phyloP scores from a whole-genome alignment of 768 basidiomycete species.

The Amanita phalloides region DNA sequence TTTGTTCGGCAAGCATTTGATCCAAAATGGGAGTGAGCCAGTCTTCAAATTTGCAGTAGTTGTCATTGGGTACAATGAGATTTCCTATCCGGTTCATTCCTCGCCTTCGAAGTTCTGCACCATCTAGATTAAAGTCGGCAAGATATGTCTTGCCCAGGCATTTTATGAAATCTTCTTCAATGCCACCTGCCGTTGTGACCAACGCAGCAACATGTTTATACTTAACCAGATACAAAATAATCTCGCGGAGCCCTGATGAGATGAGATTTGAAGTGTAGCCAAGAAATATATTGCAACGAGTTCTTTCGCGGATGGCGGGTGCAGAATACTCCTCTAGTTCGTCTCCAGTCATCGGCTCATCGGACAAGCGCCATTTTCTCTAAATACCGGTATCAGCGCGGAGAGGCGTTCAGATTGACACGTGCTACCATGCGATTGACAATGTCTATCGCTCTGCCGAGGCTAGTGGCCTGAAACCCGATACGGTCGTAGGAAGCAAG shows the following conservation, averaged over 20 bases:
- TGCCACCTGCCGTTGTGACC: constrained; percentile 96
- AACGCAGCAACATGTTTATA: constrained; percentile 82
- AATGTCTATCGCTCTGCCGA: constrained; percentile 81
- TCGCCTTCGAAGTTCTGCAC: constrained; percentile 71
- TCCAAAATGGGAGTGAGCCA: constrained; percentile 97
- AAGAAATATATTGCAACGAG: constrained; percentile 82
- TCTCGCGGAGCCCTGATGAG: constrained; percentile 91
- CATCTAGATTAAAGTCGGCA: constrained; percentile 87
- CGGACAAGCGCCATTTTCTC: constrained; percentile 84
- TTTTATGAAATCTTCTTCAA: constrained; percentile 99
- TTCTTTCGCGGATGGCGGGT: constrained; percentile 52
- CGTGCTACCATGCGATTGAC: constrained; percentile 81
- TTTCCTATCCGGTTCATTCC: constrained; percentile 99
- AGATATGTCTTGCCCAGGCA: constrained; percentile 96
- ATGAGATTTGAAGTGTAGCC: constrained; percentile 99
- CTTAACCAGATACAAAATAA: constrained; percentile 87
- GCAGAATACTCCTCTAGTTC: constrained; percentile 58
- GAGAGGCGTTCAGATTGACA: neutral
- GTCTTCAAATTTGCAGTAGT: constrained; percentile 99
- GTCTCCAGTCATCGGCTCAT: constrained; percentile 64
- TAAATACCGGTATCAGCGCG: constrained; percentile 18
- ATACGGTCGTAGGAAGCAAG: constrained; percentile 78
- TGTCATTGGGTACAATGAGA: constrained; percentile 92
- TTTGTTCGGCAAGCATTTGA: constrained; percentile 83
- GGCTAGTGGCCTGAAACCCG: constrained; percentile 94